These are phyloP conservation scores for Fusarium pilosicola DNA, from an alignment of 2,329 filamentous ascomycete genomes.

Conservation along the genomic window DNA sequence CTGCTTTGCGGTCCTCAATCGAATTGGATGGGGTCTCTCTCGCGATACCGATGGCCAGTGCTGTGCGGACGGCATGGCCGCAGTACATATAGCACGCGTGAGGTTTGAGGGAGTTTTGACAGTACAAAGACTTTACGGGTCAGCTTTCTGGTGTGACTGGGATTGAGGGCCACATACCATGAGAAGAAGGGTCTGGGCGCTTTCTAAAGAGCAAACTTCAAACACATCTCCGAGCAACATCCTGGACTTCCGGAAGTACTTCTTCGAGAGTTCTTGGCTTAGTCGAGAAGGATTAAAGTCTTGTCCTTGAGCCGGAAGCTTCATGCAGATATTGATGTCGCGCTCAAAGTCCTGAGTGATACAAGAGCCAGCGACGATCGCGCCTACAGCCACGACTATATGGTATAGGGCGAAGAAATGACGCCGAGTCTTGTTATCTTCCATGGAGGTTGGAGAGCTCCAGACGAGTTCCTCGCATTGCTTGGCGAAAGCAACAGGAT, in stretches of 20 bases:
- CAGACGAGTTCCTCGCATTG: neutral
- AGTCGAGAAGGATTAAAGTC: neutral
- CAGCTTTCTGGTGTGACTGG: rapidly evolving
- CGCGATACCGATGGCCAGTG: neutral
- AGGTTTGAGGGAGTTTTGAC: neutral
- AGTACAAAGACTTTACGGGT: neutral
- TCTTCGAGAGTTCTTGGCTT: neutral
- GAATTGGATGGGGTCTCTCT: neutral
- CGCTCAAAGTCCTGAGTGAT: neutral
- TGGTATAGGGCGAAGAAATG: neutral
- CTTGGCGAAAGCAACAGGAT: neutral
- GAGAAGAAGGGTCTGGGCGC: neutral
- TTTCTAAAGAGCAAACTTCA: neutral
- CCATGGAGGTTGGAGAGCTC: neutral
- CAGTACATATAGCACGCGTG: constrained; percentile 7
- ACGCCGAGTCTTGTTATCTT: neutral
- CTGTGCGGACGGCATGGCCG: neutral
- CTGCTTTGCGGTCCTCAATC: neutral
- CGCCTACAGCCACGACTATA: neutral
- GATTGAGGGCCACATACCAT: neutral
- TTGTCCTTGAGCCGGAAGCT: neutral
- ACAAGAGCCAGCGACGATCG: neutral
- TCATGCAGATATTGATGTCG: neutral
- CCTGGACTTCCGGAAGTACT: constrained; percentile 2
- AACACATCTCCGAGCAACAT: neutral